Conservation (phyloP, 495 filamentous ascomycete species). For the Massariosphaeria phaeospora region DNA sequence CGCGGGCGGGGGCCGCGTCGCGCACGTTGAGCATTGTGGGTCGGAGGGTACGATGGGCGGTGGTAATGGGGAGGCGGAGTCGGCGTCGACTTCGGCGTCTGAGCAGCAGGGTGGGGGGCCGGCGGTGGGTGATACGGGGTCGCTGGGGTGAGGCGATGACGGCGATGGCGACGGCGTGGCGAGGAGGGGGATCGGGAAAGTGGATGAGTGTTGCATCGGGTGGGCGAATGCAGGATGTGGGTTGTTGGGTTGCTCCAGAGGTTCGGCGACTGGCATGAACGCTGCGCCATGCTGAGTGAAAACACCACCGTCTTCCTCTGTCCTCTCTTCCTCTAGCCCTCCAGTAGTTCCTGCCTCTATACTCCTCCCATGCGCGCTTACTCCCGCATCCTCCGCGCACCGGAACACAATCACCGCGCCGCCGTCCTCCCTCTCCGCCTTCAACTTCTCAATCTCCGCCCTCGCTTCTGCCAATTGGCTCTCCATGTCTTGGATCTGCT, state of each 20-base stretch:
- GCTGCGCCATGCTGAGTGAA: too few relatives aligned
- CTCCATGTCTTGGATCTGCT: constrained; percentile 18
- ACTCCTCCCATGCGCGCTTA: not conserved
- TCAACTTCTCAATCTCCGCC: constrained; percentile 13
- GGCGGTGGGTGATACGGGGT: not conserved
- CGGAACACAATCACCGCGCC: not conserved
- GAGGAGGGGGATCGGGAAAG: not conserved
- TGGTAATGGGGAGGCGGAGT: not conserved
- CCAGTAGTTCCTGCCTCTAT: not conserved
- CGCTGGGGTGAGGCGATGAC: not conserved
- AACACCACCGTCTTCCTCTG: not conserved
- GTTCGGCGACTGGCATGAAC: not conserved
- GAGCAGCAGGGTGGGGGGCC: constrained; percentile 22
- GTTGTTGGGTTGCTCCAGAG: not conserved
- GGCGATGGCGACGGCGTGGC: not conserved
- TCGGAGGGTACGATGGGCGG: not conserved
- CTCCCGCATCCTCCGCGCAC: not conserved
- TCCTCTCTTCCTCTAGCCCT: not conserved
- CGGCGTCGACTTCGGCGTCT: not conserved
- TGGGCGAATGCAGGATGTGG: not conserved
- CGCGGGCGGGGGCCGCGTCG: constrained; percentile 11
- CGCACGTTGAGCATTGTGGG: constrained; percentile 19
- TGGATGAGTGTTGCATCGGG: not conserved
- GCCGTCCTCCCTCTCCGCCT: constrained; percentile 6
- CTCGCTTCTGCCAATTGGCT: constrained; percentile 8